Base-by-base conservation (phyloP, 108 stramenopile genomes). In the Asterionellopsis glacialis region DNA sequence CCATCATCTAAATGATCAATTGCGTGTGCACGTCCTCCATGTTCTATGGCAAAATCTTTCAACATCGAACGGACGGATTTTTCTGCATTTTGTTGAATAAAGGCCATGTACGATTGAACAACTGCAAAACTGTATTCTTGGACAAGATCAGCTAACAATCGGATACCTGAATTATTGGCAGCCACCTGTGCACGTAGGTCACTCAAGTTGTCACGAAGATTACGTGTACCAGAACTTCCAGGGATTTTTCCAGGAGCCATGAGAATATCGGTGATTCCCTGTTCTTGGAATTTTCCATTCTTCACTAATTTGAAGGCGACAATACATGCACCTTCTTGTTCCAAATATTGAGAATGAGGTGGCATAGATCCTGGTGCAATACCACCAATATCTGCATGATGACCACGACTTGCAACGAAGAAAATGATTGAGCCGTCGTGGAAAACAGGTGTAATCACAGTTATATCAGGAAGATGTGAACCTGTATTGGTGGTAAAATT, bases 1-100 rank as follows among this genome's bases (percentile, higher is more conserved):
- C 99, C 99, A 80, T 99, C 97, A 64, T 99, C 99, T 93, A 99
- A 88, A 61, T 83, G 74, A 67, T 99, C 99, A 25, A 88, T 80
- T 12, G 97, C 95, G 24, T 57, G 57, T 33, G 90, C 75, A 19
- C 73, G 70, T 12, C 63, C 62, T 54, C 88, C 89, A 41, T 75
- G 88, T 59, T 63, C 47, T 22, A 53, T 49, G n/a, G 81, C 83
- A 76, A 88, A 89, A 14, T 75, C 64, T 68, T 86, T 93, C 53
- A 99, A 64, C 97, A 99, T 96, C 16, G 54, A 48, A n/a, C 97
- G 80, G 10, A 99, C 99, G 0, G 95, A 88, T 14, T 48, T 58
- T 69, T 97, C 99, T 18, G 99, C 97, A 61, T 95, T 98, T 19
- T 81, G 72, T 74, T 98, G 99, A 45, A 99, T 98, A 67, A 90